Conservation (phyloP, 139 green algal species). For the Closterium sp. region DNA sequence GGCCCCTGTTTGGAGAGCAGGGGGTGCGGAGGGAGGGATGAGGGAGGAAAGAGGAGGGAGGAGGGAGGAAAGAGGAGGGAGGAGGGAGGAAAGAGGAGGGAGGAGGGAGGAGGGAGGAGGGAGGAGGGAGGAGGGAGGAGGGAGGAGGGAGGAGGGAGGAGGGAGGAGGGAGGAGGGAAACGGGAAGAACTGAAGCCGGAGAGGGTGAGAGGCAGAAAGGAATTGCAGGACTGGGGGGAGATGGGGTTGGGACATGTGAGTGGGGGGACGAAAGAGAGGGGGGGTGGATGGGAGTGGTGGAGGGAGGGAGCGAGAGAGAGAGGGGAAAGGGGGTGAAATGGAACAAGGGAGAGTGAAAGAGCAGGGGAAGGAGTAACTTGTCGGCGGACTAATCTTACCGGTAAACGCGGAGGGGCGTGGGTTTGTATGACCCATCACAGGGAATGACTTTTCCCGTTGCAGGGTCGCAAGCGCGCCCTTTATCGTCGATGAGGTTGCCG, state of each 20-base stretch:
- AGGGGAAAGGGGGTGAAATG: not conserved
- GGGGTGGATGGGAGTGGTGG: not conserved
- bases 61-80: not conserved
- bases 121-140: not conserved
- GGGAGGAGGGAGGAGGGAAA: not conserved
- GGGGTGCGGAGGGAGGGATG: no score
- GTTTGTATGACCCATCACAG: constrained; percentile 54
- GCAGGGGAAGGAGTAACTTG: not conserved
- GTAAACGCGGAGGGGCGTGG: constrained; percentile 8
- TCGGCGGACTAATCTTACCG: constrained; percentile 12
- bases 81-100: not conserved
- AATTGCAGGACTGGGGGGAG: no score
- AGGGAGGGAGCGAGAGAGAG: not conserved
- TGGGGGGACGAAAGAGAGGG: no score
- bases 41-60: not conserved
- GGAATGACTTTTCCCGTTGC: constrained; percentile 64
- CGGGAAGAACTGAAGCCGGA: not conserved
- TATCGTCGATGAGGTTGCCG: constrained; percentile 64
- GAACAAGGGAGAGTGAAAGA: not conserved
- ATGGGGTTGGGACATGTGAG: no score
- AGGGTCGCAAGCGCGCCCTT: constrained; percentile 64
- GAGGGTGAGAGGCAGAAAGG: no score
- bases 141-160: no score
- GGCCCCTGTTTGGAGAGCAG: constrained; percentile 36
- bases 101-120: not conserved